Conservation (phyloP, 2,329 filamentous ascomycete species). For the Paracoccidioides lutzii region DNA sequence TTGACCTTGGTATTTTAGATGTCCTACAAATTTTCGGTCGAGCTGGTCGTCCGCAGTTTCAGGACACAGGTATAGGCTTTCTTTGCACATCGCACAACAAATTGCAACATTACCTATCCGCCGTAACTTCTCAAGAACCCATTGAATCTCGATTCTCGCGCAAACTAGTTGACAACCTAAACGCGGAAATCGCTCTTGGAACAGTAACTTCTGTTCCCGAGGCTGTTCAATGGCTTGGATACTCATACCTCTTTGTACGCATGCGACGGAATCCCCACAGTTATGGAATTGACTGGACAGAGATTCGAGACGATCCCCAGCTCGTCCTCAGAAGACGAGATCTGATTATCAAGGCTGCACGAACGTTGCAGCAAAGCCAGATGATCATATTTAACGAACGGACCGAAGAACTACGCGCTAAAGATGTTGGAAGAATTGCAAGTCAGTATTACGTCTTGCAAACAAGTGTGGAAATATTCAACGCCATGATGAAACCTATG, state of each 20-base stretch:
- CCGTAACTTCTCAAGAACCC: conserved; percentile 88
- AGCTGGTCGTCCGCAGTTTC: conserved; percentile 93
- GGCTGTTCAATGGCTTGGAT: conserved; percentile 93
- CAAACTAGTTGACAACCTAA: conserved; percentile 90
- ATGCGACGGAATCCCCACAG: conserved; percentile 86
- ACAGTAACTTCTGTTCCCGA: conserved; percentile 91
- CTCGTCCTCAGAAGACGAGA: conserved; percentile 76
- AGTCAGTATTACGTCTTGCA: conserved; percentile 96
- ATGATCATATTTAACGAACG: conserved; percentile 98
- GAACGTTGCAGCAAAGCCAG: conserved; percentile 77
- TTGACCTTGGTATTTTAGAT: conserved; percentile 90
- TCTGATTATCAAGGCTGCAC: conserved; percentile 76
- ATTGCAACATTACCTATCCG: conserved; percentile 76
- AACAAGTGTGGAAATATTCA: conserved; percentile 90
- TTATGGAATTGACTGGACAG: conserved; percentile 91
- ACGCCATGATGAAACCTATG: conserved; percentile 76
- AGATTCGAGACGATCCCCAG: conserved; percentile 75
- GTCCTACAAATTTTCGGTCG: conserved; percentile 97
- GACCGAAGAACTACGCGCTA: conserved; percentile 83
- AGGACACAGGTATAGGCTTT: conserved; percentile 94
- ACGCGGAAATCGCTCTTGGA: conserved; percentile 84
- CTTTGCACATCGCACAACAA: conserved; percentile 96
- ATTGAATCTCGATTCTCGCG: conserved; percentile 95
- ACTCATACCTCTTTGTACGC: conserved; percentile 92
- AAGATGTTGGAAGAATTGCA: conserved; percentile 90